Evolutionary conservation across 176 grass and related monocot genomes (phyloP).

Genomic region (Hordeum marinum): DNA sequence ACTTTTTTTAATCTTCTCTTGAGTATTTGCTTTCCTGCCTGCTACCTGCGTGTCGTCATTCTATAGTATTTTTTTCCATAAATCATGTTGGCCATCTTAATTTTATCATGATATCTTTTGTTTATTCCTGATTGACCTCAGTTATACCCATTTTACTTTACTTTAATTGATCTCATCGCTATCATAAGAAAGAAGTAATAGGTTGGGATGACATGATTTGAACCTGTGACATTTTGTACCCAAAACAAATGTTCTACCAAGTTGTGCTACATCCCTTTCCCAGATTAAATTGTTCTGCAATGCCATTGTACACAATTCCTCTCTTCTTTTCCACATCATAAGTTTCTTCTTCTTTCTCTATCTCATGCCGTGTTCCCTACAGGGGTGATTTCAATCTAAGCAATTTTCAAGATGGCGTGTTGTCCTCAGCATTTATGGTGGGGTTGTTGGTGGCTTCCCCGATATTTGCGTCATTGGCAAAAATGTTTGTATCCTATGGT

Average conservation of each 20-base stretch:
- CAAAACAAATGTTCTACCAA: no score
- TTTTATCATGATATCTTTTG: background rate
- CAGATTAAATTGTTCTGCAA: no score
- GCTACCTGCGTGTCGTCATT: background rate
- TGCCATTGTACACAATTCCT: no score
- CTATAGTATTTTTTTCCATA: background rate
- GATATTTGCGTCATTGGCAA: constrained; percentile 86
- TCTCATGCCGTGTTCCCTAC: background rate
- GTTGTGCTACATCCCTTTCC: no score
- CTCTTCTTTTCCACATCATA: no score
- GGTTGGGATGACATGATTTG: no score
- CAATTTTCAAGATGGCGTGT: constrained; percentile 91
- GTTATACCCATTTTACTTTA: no score
- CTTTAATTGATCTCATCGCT: no score
- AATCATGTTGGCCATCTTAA: background rate
- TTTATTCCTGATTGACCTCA: constrained; percentile 10
- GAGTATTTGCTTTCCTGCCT: background rate
- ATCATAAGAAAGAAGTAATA: no score
- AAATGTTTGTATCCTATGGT: constrained; percentile 45
- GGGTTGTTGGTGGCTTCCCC: constrained; percentile 84
- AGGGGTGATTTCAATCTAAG: constrained; percentile 91
- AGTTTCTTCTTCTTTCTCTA: no score
- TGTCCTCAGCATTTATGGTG: constrained; percentile 99
- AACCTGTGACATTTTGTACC: no score
- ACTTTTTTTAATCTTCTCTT: background rate